Evolutionary conservation across 2,329 filamentous ascomycete genomes (phyloP), one percentile per base, ranked within the genome.

Genomic region (Aschersonia sp.): DNA sequence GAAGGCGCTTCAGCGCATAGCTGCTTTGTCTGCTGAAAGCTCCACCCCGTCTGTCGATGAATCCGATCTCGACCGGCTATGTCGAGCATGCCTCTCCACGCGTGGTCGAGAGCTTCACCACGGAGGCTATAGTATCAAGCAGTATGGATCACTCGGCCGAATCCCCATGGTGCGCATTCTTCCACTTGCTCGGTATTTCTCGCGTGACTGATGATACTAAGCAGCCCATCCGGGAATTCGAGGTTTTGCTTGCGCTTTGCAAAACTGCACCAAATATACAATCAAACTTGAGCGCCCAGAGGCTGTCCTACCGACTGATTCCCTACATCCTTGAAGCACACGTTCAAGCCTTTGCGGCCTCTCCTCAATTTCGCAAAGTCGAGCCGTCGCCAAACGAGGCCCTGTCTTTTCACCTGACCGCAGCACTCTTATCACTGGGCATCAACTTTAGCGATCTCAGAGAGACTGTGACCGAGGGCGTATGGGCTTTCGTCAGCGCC

Each of bases 351-450:
- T 87, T 97, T 57, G 75, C 79, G 6, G 73, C 82, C 4, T 94
- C 89, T 47, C 87, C 89, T 1, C 86, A 85, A 62, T 84, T 96
- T 55, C 83, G 84, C 55, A 80, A 80, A 55, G 78, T 95, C 60
- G 83, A 89, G 51, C 88, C 88, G 1, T 94, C 87, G 3, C 91
- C 94, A 28, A 92, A 88, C 71, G 91, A 97, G 64, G 76, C 82
- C 1, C 71, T 97, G 32, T 82, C 86, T 3, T 83, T 82, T 57
- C 81, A 86, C 56, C 76, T 98, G 40, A 84, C 88, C 0, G 78
- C 77, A 4, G 89, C 89, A 4, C 70, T 97, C 5, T 74, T 98
- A n/a, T 78, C 82, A 1, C 70, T 98, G 29, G 91, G 88, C 2
- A 74, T 78, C 45, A 82, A 81, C 48, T 85, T 91, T 62, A 70